These are phyloP conservation scores for Beta lomatogona DNA, from an alignment of 179 eudicot species.

Conservation along the genomic window DNA sequence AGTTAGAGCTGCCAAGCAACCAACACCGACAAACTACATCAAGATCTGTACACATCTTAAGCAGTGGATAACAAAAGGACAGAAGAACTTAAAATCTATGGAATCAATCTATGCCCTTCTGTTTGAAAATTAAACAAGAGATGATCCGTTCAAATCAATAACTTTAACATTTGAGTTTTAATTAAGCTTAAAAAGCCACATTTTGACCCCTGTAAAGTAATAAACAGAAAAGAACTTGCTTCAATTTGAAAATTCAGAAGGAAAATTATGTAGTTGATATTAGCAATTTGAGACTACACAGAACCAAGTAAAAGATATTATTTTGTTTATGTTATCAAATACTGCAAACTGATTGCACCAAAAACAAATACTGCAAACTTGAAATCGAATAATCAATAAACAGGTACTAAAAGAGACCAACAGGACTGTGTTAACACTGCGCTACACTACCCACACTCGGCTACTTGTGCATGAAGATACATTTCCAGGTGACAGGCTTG, in stretches of 20 bases:
- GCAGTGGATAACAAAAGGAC: background rate
- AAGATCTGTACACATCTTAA: background rate
- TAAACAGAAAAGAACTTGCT: background rate
- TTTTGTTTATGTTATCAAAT: background rate
- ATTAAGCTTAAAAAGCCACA: background rate
- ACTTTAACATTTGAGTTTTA: background rate
- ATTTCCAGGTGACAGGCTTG: too few relatives aligned
- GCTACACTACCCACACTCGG: background rate
- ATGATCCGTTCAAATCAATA: background rate
- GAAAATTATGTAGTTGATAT: background rate
- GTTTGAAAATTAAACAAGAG: background rate
- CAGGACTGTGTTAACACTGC: background rate
- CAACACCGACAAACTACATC: conserved; percentile 14
- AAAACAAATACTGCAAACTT: background rate
- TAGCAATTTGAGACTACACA: background rate
- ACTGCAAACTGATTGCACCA: background rate
- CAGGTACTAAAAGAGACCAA: background rate
- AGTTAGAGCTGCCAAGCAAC: conserved; percentile 60
- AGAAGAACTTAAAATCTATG: background rate
- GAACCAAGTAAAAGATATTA: background rate
- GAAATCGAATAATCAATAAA: background rate
- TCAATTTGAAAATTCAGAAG: background rate
- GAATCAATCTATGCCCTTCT: background rate
- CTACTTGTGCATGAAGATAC: background rate
- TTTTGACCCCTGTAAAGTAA: too few relatives aligned